phyloP scores from a whole-genome alignment of 225 moss, liverwort and hornwort genomes.

The Antitrichia curtipendula region DNA sequence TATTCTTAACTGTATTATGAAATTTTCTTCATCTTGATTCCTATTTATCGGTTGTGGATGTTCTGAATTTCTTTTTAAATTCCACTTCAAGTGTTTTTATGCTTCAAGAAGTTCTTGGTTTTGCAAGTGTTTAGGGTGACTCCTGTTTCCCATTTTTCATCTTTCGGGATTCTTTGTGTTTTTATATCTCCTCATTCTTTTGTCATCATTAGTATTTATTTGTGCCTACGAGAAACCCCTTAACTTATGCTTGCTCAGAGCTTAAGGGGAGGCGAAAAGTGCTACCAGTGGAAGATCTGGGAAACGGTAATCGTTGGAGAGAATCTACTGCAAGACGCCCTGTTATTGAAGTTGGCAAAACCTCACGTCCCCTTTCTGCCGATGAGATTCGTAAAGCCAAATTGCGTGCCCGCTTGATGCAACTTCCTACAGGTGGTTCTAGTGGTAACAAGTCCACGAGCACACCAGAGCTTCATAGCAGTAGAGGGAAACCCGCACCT shows the following conservation, averaged over 20 bases:
- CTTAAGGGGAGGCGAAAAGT: constrained; percentile 63
- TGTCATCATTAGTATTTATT: background rate
- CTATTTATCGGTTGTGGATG: background rate
- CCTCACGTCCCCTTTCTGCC: constrained; percentile 82
- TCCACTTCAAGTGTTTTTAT: background rate
- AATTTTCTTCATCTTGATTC: background rate
- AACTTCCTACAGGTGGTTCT: constrained; percentile 33
- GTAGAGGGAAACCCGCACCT: constrained; percentile 36
- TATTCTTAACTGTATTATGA: background rate
- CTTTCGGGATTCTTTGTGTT: background rate
- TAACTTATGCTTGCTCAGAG: constrained; percentile 23
- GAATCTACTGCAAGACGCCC: constrained; percentile 27
- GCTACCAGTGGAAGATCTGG: constrained; percentile 57
- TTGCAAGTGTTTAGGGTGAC: background rate
- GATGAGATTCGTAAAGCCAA: constrained; percentile 97
- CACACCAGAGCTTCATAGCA: constrained; percentile 14
- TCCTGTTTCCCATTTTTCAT: background rate
- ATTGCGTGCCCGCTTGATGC: constrained; percentile 79
- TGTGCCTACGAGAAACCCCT: background rate
- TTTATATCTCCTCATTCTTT: background rate
- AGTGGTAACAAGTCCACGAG: constrained; percentile 14
- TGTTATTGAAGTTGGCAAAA: constrained; percentile 47
- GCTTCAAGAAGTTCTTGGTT: background rate
- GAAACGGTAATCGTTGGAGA: constrained; percentile 39
- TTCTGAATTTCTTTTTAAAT: background rate